Percentiles rank a stretch among this genome's conserved stretches.
Evolutionary conservation across 164 flowering plant genomes (phyloP).

Genomic region (Protea cynaroides): DNA sequence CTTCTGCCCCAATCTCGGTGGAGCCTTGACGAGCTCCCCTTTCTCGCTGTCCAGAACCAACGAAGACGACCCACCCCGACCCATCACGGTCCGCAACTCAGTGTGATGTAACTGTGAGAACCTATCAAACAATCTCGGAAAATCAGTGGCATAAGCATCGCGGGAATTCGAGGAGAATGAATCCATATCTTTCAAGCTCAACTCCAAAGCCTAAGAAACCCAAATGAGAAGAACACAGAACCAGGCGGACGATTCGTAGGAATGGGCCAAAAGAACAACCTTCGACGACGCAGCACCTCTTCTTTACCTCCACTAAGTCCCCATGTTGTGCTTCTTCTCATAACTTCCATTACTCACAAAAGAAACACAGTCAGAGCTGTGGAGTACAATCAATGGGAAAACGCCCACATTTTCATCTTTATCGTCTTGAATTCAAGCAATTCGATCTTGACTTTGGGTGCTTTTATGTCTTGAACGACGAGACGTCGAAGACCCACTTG

Average conservation of each 20-base stretch:
- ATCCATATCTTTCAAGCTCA: conserved; percentile 15
- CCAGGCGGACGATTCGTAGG: conserved; percentile 87
- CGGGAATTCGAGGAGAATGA: conserved; percentile 21
- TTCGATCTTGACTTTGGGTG: conserved; percentile 13
- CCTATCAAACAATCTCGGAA: conserved; percentile 8
- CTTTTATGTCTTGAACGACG: neutral
- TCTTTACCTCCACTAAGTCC: conserved; percentile 10
- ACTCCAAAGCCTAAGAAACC: conserved; percentile 14
- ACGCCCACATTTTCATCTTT: conserved; percentile 50
- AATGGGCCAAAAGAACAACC: conserved; percentile 60
- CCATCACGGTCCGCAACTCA: conserved; percentile 14
- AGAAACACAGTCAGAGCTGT: conserved; percentile 6
- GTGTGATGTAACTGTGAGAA: conserved; percentile 5
- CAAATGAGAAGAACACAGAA: conserved; percentile 9
- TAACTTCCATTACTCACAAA: conserved; percentile 43
- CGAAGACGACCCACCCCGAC: conserved; percentile 22
- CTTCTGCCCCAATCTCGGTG: conserved; percentile 28
- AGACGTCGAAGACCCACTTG: conserved; percentile 9
- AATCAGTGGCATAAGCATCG: conserved; percentile 7
- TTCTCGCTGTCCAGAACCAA: conserved; percentile 49
- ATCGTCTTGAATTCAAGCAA: conserved; percentile 38
- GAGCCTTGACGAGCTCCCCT: conserved; percentile 52
- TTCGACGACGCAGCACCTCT: conserved; percentile 31
- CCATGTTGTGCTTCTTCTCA: conserved; percentile 13
- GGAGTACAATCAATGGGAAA: conserved; percentile 6